Base-by-base conservation (phyloP, 2,329 filamentous ascomycete species). In the Fusarium sp. region DNA sequence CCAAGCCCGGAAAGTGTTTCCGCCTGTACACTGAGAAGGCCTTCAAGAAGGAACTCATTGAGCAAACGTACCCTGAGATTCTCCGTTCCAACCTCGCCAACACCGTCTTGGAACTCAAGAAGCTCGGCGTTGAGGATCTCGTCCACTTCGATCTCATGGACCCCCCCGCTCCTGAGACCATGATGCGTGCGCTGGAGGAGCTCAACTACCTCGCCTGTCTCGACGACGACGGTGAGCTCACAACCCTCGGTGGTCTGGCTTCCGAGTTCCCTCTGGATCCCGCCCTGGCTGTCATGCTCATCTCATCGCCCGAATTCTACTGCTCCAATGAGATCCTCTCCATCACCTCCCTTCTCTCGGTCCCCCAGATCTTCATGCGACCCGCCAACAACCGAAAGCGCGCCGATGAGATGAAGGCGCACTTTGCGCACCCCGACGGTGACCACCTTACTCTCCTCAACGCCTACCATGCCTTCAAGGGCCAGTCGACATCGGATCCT, bases 61-160 rank as follows among this genome's bases (percentile, higher is more conserved):
- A 98, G 83, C 95, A 98, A 83, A 98, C 97, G 0, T 95, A 99
- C 78, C 97, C 97, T 1, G 97, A 99, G 82, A 95, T 99, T 80
- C 88, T 99, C 62, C 92, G 95, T 30, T 98, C 96, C 35, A 99
- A 99, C 82, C 87, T 99, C 74, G 92, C 97, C 69, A 97, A 95
- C 78, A 99, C 97, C 0, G 97, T 99, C 2, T 86, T 99, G 54
- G 97, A 99, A 83, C 86, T 99, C 80, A 98, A 98, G 89, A 98
- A 99, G 86, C 92, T 99, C 43, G 97, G 97, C 52, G 92, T 99
- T 32, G 92, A 97, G 76, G 97, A 99, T 83, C 87, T 99, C 59
- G 97, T 99, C 12, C 97, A 99, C 84, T 99, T 99, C 80, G 97
- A 99, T 81, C 89, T 99, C 57, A 98, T 99, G 96, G 97, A 99